Evolutionary conservation across 352 stramenopile genomes (phyloP).

Genomic region (Halophytophthora batemanensis): DNA sequence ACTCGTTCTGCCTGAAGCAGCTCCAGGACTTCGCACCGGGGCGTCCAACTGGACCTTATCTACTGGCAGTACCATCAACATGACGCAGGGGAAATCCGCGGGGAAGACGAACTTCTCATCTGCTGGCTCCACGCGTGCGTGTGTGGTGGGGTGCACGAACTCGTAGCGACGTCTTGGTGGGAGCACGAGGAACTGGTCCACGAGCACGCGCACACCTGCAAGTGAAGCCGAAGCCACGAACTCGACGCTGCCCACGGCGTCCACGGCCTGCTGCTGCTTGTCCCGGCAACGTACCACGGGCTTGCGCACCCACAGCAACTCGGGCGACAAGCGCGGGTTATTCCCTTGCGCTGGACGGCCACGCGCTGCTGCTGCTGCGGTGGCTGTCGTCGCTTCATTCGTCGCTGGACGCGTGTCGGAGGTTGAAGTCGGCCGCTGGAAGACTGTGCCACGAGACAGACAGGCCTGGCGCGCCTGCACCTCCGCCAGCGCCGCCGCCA

Average conservation of each 20-base stretch:
- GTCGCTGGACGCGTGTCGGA: too few species aligned
- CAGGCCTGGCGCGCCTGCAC: conserved; percentile 18
- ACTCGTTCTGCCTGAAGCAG: neutral
- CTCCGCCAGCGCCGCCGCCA: conserved; percentile 11
- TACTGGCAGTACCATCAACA: conserved; percentile 9
- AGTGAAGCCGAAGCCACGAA: conserved; percentile 15
- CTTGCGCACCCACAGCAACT: conserved; percentile 13
- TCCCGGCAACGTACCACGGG: conserved; percentile 14
- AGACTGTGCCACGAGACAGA: conserved; percentile 9
- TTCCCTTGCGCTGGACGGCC: neutral
- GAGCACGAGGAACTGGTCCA: conserved; percentile 15
- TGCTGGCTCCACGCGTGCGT: conserved; percentile 1
- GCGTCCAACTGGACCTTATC: neutral
- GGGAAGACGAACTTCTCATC: conserved; percentile 5
- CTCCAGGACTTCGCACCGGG: too few species aligned
- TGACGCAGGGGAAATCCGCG: conserved; percentile 7
- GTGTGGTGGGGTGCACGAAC: conserved; percentile 18
- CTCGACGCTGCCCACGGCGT: conserved; percentile 14
- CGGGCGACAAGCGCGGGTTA: neutral
- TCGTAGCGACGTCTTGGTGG: conserved; percentile 9
- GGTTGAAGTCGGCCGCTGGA: neutral
- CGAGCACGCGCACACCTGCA: conserved; percentile 4
- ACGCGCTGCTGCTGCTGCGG: neutral
- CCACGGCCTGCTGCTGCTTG: conserved; percentile 1
- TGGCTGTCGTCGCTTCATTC: neutral